Evolutionary conservation across 2,329 filamentous ascomycete genomes (phyloP).

Genomic region (Colletotrichum lini): DNA sequence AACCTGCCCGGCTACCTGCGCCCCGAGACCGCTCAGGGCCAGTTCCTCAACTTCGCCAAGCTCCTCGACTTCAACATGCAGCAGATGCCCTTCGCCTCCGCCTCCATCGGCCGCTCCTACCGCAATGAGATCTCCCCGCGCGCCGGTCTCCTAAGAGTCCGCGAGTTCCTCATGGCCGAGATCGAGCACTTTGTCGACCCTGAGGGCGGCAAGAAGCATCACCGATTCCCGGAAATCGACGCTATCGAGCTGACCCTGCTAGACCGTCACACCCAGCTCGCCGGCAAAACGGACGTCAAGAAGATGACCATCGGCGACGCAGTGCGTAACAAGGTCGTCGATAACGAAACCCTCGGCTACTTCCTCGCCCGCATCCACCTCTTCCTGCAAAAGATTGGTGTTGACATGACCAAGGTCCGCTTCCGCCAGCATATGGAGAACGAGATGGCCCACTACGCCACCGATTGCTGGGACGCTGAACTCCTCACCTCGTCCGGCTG

Average conservation of each 20-base stretch:
- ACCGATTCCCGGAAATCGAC: constrained; percentile 87
- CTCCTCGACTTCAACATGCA: constrained; percentile 96
- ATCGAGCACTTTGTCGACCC: constrained; percentile 99
- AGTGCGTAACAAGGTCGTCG: constrained; percentile 84
- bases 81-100: constrained; percentile 96
- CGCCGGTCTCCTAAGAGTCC: constrained; percentile 90
- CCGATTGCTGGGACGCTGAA: constrained; percentile 98
- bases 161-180: constrained; percentile 98
- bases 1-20: constrained; percentile 88
- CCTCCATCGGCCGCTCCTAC: constrained; percentile 97
- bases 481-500: constrained; percentile 92
- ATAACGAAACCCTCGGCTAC: constrained; percentile 98
- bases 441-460: constrained; percentile 89
- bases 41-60: constrained; percentile 98
- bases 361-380: constrained; percentile 94
- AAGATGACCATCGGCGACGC: constrained; percentile 88
- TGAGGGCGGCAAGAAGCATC: constrained; percentile 93
- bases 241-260: constrained; percentile 87
- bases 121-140: constrained; percentile 97
- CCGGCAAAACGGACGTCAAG: constrained; percentile 83
- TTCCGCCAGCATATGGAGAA: constrained; percentile 96
- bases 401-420: constrained; percentile 89
- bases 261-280: constrained; percentile 86
- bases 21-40: constrained; percentile 97
- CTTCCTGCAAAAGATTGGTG: constrained; percentile 90